Conservation (phyloP, 352 stramenopile genomes). For the Elongisporangium undulatum region DNA sequence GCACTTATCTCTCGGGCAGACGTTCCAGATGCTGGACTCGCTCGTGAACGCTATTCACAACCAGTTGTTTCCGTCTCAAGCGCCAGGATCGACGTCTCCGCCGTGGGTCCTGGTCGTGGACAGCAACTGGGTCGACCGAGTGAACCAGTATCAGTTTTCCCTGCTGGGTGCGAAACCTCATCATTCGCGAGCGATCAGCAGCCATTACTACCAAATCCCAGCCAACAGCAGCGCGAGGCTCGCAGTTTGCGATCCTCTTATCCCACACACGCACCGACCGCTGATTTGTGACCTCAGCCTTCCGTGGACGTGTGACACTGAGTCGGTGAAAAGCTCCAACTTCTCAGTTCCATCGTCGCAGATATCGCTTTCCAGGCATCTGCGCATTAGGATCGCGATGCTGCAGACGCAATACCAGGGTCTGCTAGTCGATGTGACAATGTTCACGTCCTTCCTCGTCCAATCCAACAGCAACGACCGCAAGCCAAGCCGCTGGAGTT, state of each 20-base stretch:
- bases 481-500: background rate
- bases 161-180: constrained; percentile 13
- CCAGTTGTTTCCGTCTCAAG: background rate
- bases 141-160: constrained; percentile 29
- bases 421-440: constrained; percentile 20
- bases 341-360: background rate
- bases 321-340: constrained; percentile 16
- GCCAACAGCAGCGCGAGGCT: background rate
- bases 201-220: background rate
- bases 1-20: constrained; percentile 12
- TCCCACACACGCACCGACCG: constrained; percentile 4
- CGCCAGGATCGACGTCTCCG: background rate
- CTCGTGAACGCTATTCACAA: constrained; percentile 13
- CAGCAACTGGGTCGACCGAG: constrained; percentile 25
- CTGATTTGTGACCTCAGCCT: background rate
- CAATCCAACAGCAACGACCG: constrained; percentile 9
- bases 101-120: background rate
- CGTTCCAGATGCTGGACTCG: constrained; percentile 28
- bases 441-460: constrained; percentile 12
- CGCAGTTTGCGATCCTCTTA: background rate
- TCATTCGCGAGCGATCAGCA: background rate
- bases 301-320: constrained; percentile 2
- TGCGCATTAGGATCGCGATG: constrained; percentile 16
- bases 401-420: constrained; percentile 20
- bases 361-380: constrained; percentile 24